Base-by-base conservation (phyloP, 192 early-diverging fungal species). In the Coemansia sp. region DNA sequence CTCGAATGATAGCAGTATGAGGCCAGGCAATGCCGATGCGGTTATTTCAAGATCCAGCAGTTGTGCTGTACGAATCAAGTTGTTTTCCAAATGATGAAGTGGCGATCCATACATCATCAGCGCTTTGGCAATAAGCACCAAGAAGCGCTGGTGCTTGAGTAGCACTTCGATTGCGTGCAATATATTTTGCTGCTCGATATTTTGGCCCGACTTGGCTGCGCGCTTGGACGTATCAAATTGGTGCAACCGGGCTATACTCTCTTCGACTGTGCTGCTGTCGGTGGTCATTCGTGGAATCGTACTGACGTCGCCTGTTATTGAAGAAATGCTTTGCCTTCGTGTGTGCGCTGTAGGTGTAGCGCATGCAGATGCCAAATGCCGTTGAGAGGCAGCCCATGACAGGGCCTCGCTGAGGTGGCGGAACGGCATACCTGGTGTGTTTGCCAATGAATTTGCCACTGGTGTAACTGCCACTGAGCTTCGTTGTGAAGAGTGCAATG, bases 41-140 rank as follows among this genome's bases (percentile, higher is more conserved):
- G 86, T 85, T 35, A 85, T 65, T 52, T 91, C 85, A 14, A 91
- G 74, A 37, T 85, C 84, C 12, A 91, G 65, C 0, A 82, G 66
- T 22, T 67, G 59, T 4, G 89, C 83, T 10, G 85, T 78, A 17
- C 84, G 69, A 17, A 74, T 74, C 64, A 91, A 75, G 39, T 87
- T 83, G 51, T 77, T 80, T 61, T 91, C 89, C 25, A 91, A 66
- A n/a, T 87, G 77, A 53, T 88, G 87, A 2, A 85, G 74, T 0
- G 89, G 89, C 17, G 85, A 83, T 3, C 89, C 89, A 41, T 87
- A 90, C 56, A 85, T 78, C 76, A 91, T 89, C 61, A 89, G 59
- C 1, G 82, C 83, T 67, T 88, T 88, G 37, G 86, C 83, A 11
- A 88, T 41, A 25, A 87, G 85, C 3, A 85, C 70, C 27, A 91